Evolutionary conservation across 2,329 filamentous ascomycete species (phyloP), one percentile per base, ranked within the genome.

Genomic region (Bimuria novae-zelandiae): DNA sequence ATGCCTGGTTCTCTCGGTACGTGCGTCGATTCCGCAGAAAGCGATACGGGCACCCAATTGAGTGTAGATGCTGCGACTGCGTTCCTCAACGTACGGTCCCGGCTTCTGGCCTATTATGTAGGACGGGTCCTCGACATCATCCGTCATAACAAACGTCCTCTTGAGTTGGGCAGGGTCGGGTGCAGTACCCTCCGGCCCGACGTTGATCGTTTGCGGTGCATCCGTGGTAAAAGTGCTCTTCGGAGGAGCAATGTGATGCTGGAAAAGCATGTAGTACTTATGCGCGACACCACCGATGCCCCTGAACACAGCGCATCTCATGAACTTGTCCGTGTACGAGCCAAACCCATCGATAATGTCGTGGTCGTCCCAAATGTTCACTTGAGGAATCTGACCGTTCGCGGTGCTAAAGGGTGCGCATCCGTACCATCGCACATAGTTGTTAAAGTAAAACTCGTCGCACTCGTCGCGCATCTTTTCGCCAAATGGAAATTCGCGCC

Each of bases 141-240:
- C 75, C 19, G 81, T 77, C 65, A 84, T 77, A 2, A 97, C 90
- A 68, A 84, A 96, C 0, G 88, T 87, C 59, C 92, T 80, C 61
- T 88, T 80, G 25, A 91, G 76, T 73, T 96, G 92, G 25, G 82
- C 82, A 1, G 86, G 83, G 63, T 96, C 90, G 2, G 73, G 71
- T 8, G 79, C 79, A 5, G 84, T 77, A 7, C 81, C 82, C 30
- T 84, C 79, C 4, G 75, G 76, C 74, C 68, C 69, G 4, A 64
- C 65, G 27, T 63, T 59, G 0, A 79, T 83, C 0, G 83, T 85
- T 57, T 80, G 75, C 0, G 82, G 81, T 3, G 82, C 79, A 80
- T 89, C 89, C 1, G 90, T 90, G 2, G 91, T 96, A 71, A 88
- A 97, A 1, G 92, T 96, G 25, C 89, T 92, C 57, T 83, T 79